Evolutionary conservation across 2,329 filamentous ascomycete genomes (phyloP), one percentile per base, ranked within the genome.

Genomic region (Fusarium gaditjirri): DNA sequence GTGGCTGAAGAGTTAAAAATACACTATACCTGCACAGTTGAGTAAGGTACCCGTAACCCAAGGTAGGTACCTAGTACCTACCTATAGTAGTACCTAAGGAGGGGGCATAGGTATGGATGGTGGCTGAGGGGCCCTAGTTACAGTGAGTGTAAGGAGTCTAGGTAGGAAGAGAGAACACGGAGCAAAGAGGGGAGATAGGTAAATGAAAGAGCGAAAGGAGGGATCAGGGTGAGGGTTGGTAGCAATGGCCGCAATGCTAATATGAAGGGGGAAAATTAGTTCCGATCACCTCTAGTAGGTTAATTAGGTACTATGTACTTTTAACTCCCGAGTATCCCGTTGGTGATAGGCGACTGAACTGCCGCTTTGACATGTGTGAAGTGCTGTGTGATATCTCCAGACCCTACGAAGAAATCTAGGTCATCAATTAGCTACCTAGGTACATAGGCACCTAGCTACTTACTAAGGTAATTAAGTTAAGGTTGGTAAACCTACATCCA

Each of bases 1-100:
- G 62, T 72, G 70, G 61, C 70, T 73, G 70, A 73, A 58, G 61
- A 54, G 65, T 56, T 72, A 63, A 73, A 73, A 72, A 72, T 73
- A 73, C 53, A 72, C 65, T 39, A 64, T 68, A 68, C 65, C 59
- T 64, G 58, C 54, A 71, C 69, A 66, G 60, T 57, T 58, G 29
- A 65, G 53, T n/a, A n/a, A n/a, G n/a, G n/a, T 53, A 49, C n/a
- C 21, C 46, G 33, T 25, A 25, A 29, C 27, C 27, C 27, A 29
- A 29, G 27, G 27, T 8, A 29, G 5, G 5, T 29, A 50, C 29
- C 29, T 57, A 65, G 27, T 8, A 29, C 27, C 27, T 29, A 50
- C 29, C 29, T 57, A 65, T 44, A 65, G 53, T 56, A 44, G 35
- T 42, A 33, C 50, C 57, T 55, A 23, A 49, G 61, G 70, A 65